Evolutionary conservation across 371 early-diverging fungal genomes (phyloP).

Genomic region (Zychaea mexicana): DNA sequence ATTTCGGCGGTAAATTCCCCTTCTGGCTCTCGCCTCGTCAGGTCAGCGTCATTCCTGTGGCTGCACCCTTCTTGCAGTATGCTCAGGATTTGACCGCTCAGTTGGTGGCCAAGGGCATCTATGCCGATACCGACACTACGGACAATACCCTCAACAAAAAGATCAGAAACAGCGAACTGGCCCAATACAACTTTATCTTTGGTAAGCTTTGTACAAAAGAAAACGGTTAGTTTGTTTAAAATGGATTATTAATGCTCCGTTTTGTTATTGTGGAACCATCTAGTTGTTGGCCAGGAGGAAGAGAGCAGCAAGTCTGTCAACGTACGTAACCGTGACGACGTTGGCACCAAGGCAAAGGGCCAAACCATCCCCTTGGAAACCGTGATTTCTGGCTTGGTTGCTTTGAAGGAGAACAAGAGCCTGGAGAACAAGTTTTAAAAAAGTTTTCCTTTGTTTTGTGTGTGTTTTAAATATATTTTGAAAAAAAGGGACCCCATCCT

Average conservation of each 20-base stretch:
- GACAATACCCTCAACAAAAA: constrained; percentile 96
- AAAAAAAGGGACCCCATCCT: too few relatives aligned
- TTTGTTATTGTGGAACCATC: constrained; percentile 30
- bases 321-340: constrained; percentile 87
- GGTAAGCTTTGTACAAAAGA: constrained; percentile 30
- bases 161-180: constrained; percentile 81
- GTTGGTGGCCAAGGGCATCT: constrained; percentile 76
- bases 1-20: constrained; percentile 96
- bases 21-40: constrained; percentile 99
- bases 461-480: too few relatives aligned
- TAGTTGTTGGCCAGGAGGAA: constrained; percentile 97
- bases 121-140: constrained; percentile 86
- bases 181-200: constrained; percentile 90
- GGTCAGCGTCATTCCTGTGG: constrained; percentile 87
- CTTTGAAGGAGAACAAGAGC: constrained; percentile 60
- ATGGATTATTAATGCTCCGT: constrained; percentile 18
- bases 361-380: constrained; percentile 73
- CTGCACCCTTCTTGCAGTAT: constrained; percentile 65
- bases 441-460: background rate
- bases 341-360: constrained; percentile 81
- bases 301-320: constrained; percentile 84
- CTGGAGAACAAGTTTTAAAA: constrained; percentile 59
- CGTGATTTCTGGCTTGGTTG: constrained; percentile 62
- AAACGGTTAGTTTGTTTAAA: constrained; percentile 19
- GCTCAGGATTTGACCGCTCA: constrained; percentile 57